These are phyloP conservation scores for Echeveria elegans DNA, from an alignment of 164 flowering plant species.

Conservation along the genomic window DNA sequence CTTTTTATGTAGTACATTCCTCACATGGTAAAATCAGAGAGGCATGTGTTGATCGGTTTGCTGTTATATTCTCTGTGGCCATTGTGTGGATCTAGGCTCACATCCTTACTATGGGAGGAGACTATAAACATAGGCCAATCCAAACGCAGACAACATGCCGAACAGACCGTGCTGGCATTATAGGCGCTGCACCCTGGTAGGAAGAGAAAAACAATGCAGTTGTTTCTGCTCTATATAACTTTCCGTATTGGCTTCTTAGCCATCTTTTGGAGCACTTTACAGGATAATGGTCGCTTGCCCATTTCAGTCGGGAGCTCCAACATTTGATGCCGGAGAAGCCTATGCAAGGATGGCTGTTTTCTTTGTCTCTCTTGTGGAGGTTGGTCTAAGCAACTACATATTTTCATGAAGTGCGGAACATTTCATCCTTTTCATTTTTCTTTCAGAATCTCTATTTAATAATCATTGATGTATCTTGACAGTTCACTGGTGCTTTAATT, in stretches of 20 bases:
- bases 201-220: not conserved
- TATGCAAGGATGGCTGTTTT: not conserved
- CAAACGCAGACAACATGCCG: constrained; percentile 1
- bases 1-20: constrained; percentile 1
- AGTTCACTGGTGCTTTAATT: not conserved
- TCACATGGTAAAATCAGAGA: not conserved
- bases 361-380: constrained; percentile 1
- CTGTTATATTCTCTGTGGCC: not conserved
- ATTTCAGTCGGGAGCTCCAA: constrained; percentile 6
- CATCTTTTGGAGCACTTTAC: constrained; percentile 1
- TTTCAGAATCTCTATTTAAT: not conserved
- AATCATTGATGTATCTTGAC: not conserved
- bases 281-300: constrained; percentile 5
- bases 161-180: constrained; percentile 6
- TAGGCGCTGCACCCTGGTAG: constrained; percentile 4
- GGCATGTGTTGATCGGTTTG: not conserved
- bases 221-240: not conserved
- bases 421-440: not conserved
- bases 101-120: constrained; percentile 1
- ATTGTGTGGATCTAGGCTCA: constrained; percentile 2
- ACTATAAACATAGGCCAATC: constrained; percentile 2
- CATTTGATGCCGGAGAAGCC: constrained; percentile 5
- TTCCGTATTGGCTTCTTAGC: not conserved
- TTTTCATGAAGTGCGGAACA: not conserved
- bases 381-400: not conserved